Percentiles rank a stretch among this genome's conserved stretches.
Conservation (phyloP, 768 basidiomycete species). For the Hydnum rufescens region DNA sequence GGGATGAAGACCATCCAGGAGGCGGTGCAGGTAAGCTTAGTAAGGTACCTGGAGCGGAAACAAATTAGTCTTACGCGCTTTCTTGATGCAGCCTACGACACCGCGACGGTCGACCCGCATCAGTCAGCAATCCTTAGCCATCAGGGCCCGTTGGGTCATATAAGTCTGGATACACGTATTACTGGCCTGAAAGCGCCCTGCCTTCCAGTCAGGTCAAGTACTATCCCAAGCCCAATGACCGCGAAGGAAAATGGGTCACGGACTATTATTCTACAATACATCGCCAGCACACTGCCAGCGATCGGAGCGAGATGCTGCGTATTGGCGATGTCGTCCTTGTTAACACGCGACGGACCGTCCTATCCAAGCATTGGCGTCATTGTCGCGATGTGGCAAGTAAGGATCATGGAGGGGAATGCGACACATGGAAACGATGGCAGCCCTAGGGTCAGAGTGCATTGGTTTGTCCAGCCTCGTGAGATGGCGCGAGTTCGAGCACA, state of each 20-base stretch:
- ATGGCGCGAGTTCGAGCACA: slow-evolving; percentile 39
- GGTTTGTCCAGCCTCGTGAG: slow-evolving; percentile 53
- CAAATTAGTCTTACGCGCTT: too few relatives aligned
- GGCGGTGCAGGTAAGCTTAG: too few relatives aligned
- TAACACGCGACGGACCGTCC: slow-evolving; percentile 22
- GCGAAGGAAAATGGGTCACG: background rate
- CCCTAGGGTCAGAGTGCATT: slow-evolving; percentile 35
- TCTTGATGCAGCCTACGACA: background rate
- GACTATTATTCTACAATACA: background rate
- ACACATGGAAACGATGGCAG: slow-evolving; percentile 23
- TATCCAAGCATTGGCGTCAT: slow-evolving; percentile 51
- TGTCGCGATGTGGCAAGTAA: slow-evolving; percentile 43
- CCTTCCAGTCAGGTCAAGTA: background rate
- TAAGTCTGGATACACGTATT: background rate
- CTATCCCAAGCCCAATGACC: background rate
- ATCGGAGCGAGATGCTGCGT: background rate
- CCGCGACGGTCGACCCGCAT: background rate
- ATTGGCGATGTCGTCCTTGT: slow-evolving; percentile 54
- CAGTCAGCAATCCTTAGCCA: background rate
- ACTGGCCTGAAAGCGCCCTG: background rate
- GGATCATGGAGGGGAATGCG: slow-evolving; percentile 16
- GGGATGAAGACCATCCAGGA: too few relatives aligned
- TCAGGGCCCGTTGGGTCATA: background rate
- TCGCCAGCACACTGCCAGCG: background rate
- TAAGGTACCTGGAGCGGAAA: too few relatives aligned